A percentile compares a stretch with the other conserved stretches of the same genome.
Conservation (phyloP, 1,284 basidiomycete species). For the Naganishia sp. region DNA sequence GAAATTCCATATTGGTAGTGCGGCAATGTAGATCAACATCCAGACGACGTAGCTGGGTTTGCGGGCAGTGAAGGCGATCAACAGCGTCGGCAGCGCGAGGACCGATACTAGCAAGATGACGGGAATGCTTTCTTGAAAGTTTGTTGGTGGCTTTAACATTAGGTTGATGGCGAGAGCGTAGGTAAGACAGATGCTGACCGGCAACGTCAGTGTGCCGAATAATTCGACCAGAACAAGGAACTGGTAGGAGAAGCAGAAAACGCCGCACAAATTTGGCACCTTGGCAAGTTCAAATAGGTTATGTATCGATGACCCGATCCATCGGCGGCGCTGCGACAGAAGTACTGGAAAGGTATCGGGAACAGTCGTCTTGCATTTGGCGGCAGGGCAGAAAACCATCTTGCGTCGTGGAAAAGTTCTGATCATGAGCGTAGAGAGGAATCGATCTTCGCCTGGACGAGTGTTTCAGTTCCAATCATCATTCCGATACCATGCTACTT, state of each 20-base stretch:
- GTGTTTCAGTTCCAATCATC: neutral
- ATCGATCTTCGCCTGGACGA: slow-evolving; percentile 90
- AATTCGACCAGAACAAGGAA: slow-evolving; percentile 99
- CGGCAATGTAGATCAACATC: slow-evolving; percentile 93
- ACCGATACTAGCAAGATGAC: slow-evolving; percentile 85
- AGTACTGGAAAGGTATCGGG: slow-evolving; percentile 93
- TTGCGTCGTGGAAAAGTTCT: slow-evolving; percentile 97
- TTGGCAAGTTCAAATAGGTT: slow-evolving; percentile 98
- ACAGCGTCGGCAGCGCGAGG: slow-evolving; percentile 85
- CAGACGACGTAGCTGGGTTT: slow-evolving; percentile 95
- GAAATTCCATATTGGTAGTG: slow-evolving; percentile 94
- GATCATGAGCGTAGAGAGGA: slow-evolving; percentile 90
- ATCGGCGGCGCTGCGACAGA: slow-evolving; percentile 93
- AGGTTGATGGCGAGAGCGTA: slow-evolving; percentile 83
- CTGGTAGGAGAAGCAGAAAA: slow-evolving; percentile 96
- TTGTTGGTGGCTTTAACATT: slow-evolving; percentile 74
- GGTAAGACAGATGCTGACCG: slow-evolving; percentile 89
- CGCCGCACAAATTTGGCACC: slow-evolving; percentile 92
- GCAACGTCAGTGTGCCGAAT: slow-evolving; percentile 90
- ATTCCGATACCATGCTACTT: neutral
- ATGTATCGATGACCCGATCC: slow-evolving; percentile 99
- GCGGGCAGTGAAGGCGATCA: slow-evolving; percentile 90
- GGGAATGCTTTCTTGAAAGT: slow-evolving; percentile 91
- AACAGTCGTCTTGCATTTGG: slow-evolving; percentile 90
- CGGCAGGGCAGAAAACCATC: slow-evolving; percentile 99